A percentile compares a stretch with the other conserved stretches of the same genome.
phyloP scores from a whole-genome alignment of 2,329 filamentous ascomycete species.

The Didymella exigua region DNA sequence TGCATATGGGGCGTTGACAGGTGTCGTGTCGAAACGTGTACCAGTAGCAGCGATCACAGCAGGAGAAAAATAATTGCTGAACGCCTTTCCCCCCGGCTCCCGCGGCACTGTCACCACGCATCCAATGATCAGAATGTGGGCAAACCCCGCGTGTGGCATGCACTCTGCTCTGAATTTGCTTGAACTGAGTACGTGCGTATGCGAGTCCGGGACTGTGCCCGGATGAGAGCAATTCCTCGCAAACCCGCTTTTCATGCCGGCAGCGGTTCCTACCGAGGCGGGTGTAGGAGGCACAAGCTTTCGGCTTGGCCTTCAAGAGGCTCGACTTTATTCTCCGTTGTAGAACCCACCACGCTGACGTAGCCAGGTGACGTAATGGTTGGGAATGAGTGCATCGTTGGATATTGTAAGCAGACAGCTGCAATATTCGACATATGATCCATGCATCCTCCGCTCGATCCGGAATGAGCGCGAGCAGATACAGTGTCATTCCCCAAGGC shows the following conservation, averaged over 20 bases:
- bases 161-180: neutral
- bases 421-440: neutral
- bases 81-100: neutral
- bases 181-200: neutral
- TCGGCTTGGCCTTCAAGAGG: neutral
- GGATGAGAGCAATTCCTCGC: neutral
- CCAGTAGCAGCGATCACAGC: neutral
- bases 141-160: neutral
- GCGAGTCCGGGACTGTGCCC: neutral
- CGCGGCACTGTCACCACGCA: neutral
- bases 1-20: slow-evolving; percentile 2
- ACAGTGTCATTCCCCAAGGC: neutral
- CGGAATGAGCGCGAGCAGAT: neutral
- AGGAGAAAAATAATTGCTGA: neutral
- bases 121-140: neutral
- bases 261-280: neutral
- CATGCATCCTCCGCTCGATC: neutral
- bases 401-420: neutral
- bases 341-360: neutral
- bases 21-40: slow-evolving; percentile 10
- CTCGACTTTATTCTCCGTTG: neutral
- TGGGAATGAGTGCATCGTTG: neutral
- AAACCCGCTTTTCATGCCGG: neutral
- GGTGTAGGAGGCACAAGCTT: neutral
- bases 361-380: neutral